Evolutionary conservation across 2,329 filamentous ascomycete genomes (phyloP).

Genomic region (Lachnellula hyalina): DNA sequence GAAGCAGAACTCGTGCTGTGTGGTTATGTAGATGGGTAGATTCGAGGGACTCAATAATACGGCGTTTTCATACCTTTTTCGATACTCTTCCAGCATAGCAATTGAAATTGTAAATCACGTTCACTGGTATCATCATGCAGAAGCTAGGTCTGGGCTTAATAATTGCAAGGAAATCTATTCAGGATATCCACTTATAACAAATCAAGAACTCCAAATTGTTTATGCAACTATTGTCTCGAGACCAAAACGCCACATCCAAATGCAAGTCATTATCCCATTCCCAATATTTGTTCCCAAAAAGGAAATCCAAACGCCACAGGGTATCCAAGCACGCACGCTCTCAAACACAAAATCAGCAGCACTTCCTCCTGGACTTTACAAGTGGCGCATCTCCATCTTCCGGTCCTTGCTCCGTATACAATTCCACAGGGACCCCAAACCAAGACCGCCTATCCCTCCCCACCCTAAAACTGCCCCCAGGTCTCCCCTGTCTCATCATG

Average conservation of each 20-base stretch:
- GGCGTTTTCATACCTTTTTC: slow-evolving; percentile 20
- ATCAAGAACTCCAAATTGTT: slow-evolving; percentile 13
- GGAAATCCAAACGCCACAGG: slow-evolving; percentile 14
- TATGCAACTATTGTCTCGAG: slow-evolving; percentile 1
- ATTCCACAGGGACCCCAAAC: slow-evolving; percentile 53
- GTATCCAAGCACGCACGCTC: slow-evolving; percentile 16
- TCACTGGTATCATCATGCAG: not conserved
- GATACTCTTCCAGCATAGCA: slow-evolving; percentile 16
- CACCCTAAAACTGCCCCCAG: slow-evolving; percentile 53
- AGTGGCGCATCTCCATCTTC: slow-evolving; percentile 18
- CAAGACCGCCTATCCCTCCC: slow-evolving; percentile 62
- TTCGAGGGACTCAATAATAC: not conserved
- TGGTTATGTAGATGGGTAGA: slow-evolving; percentile 52
- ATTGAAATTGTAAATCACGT: slow-evolving; percentile 14
- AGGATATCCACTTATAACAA: slow-evolving; percentile 3
- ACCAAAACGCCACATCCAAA: slow-evolving; percentile 15
- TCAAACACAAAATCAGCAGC: slow-evolving; percentile 20
- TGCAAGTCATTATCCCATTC: slow-evolving; percentile 17
- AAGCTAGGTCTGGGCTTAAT: not conserved
- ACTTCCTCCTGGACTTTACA: slow-evolving; percentile 30
- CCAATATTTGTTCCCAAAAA: slow-evolving; percentile 5
- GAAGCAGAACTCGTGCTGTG: slow-evolving; percentile 75
- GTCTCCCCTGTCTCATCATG: slow-evolving; percentile 25
- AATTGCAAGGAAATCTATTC: not conserved
- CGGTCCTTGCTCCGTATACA: slow-evolving; percentile 32